A percentile compares a stretch with the other conserved stretches of the same genome.
phyloP scores from a whole-genome alignment of 257 asterid species.

The Capsicum chinense region DNA sequence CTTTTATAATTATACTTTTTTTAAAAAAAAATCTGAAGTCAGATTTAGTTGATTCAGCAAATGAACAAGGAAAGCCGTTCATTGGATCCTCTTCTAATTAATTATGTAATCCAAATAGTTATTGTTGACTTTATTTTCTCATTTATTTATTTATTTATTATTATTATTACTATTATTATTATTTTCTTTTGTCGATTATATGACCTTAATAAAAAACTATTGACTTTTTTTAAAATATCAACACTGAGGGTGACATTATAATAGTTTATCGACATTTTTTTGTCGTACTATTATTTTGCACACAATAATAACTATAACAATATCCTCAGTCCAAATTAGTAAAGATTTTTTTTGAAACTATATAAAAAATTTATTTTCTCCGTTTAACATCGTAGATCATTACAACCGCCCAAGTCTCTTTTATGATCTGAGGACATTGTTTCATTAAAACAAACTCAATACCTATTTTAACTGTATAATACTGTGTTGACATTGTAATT shows the following conservation, averaged over 20 bases:
- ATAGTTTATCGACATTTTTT: neutral
- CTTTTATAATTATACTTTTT: neutral
- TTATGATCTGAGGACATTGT: neutral
- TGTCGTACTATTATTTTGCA: neutral
- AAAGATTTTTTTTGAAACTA: neutral
- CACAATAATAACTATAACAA: neutral
- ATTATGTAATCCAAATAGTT: neutral
- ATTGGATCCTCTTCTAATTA: neutral
- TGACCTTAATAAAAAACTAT: too few species aligned
- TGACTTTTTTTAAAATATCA: neutral
- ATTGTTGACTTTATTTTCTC: neutral
- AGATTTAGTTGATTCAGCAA: constrained; percentile 2
- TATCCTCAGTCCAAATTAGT: neutral
- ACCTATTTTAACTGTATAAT: neutral
- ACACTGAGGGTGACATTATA: neutral
- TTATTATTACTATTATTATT: too few species aligned
- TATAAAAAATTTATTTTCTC: neutral
- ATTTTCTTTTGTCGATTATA: too few species aligned
- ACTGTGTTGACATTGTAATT: neutral
- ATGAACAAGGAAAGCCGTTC: neutral
- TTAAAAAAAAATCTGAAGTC: neutral
- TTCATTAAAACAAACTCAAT: neutral
- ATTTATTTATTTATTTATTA: too few species aligned
- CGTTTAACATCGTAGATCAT: neutral
- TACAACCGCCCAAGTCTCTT: neutral